phyloP scores from a whole-genome alignment of 2,329 filamentous ascomycete genomes.

The Penicillium sp. region DNA sequence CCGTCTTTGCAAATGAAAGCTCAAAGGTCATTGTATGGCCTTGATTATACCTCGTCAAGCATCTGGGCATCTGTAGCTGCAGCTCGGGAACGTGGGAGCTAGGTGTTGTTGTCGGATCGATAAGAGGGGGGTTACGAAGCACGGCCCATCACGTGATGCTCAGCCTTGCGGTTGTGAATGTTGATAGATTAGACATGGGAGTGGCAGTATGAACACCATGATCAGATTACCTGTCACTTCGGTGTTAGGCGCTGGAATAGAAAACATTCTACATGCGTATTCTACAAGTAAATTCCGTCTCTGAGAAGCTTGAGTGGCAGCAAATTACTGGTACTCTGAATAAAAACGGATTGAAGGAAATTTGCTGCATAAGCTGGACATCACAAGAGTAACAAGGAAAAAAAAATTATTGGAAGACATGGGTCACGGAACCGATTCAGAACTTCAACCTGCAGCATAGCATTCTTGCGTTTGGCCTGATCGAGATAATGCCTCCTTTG shows the following conservation, averaged over 20 bases:
- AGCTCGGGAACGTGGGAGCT: conserved; percentile 19
- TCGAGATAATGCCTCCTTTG: background rate
- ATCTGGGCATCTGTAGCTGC: conserved; percentile 15
- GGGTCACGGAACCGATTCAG: conserved; percentile 6
- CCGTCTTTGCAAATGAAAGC: conserved; percentile 20
- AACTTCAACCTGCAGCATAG: background rate
- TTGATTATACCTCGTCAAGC: conserved; percentile 25
- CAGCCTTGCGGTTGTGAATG: conserved; percentile 17
- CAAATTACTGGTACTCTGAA: background rate
- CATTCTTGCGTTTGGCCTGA: conserved; percentile 1
- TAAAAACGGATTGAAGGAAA: conserved; percentile 13
- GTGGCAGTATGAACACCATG: too few relatives aligned
- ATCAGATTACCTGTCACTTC: background rate
- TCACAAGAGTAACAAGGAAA: conserved; percentile 8
- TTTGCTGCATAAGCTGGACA: conserved; percentile 22
- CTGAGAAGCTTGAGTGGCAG: background rate
- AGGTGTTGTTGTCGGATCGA: conserved; percentile 25
- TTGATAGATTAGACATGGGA: background rate
- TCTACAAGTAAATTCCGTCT: too few relatives aligned
- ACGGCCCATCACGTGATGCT: conserved; percentile 20
- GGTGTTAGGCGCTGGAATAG: too few relatives aligned
- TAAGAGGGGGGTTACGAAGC: conserved; percentile 24
- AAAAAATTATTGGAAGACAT: conserved; percentile 4
- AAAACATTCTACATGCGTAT: background rate
- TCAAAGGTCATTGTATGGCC: conserved; percentile 32